Base-by-base conservation (phyloP, 2,329 filamentous ascomycete genomes). In the Botryosphaeria dothidea region DNA sequence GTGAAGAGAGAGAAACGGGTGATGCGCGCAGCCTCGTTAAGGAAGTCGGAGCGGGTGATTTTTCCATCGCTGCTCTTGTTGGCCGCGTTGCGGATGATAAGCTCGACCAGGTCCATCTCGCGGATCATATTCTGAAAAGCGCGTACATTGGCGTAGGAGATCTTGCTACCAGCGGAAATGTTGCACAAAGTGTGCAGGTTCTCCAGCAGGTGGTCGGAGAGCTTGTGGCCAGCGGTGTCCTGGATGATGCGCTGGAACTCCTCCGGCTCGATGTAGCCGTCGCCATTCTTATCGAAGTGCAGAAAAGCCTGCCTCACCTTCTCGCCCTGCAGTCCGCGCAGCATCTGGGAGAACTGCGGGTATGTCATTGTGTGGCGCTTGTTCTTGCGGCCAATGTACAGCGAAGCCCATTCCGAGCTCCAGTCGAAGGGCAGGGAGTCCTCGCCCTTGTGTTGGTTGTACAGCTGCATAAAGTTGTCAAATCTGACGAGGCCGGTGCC, bases 41-140 rank as follows among this genome's bases (percentile, higher is more conserved):
- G 82, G 80, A 99, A 99, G 74, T 98, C 95, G 48, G 92, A 86
- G 61, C 93, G 88, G 4, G 94, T 97, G 75, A 99, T 98, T 82
- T 92, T 96, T 75, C 93, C 92, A 77, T 99, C 95, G 11, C 81
- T 71, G 77, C 92, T 96, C 82, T 93, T 93, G 71, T 84, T 82
- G 68, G 92, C 91, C 41, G 95, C 95, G 74, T 92, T 92, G 70
- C 92, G 89, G 69, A 99, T 87, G 74, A 99, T 93, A 70, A 96
- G 83, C 82, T 99, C 95, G 57, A 98, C 92, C 73, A 98, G 86
- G 74, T 99, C 95, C 92, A 99, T 97, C 80, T 98, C 93, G 73
- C 91, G 90, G 72, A 99, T 94, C 79, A 99, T 90, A 77, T 99
- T 99, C 82, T 97, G 93, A 83, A 99, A 99, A 41, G 95, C 95